Percentiles rank a stretch among this genome's conserved stretches.
Conservation (phyloP, 1,284 basidiomycete genomes). For the Cronartium ribicola region DNA sequence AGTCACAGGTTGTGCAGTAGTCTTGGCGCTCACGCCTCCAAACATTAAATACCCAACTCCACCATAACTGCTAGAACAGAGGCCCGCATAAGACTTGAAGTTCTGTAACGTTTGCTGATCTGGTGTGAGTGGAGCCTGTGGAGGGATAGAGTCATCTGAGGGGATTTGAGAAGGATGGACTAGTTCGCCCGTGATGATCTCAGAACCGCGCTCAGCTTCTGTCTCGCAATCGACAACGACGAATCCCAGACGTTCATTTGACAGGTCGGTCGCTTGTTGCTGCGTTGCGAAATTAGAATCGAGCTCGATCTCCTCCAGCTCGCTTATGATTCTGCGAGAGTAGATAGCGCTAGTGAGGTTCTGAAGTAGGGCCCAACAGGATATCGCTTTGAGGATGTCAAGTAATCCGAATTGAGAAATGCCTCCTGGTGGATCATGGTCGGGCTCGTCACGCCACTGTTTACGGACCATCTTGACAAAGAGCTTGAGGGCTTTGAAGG, state of each 20-base stretch:
- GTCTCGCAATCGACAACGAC: neutral
- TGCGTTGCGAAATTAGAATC: neutral
- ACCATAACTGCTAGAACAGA: constrained; percentile 24
- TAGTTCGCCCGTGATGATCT: neutral
- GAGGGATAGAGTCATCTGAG: neutral
- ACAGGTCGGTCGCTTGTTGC: neutral
- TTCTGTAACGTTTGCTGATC: neutral
- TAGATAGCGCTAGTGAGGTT: constrained; percentile 14
- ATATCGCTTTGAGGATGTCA: constrained; percentile 14
- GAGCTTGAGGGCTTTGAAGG: constrained; percentile 19
- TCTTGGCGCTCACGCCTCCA: neutral
- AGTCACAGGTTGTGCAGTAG: neutral
- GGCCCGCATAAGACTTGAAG: constrained; percentile 20
- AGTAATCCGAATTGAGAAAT: constrained; percentile 17
- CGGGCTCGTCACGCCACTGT: constrained; percentile 19
- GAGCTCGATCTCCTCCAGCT: neutral
- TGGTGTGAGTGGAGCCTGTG: neutral
- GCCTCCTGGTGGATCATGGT: neutral
- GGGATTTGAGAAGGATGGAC: neutral
- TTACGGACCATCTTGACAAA: constrained; percentile 14
- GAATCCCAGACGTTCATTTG: neutral
- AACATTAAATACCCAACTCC: constrained; percentile 25
- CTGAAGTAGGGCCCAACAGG: constrained; percentile 23
- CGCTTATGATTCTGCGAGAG: neutral
- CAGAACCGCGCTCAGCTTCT: neutral